Conservation (phyloP, 2,329 filamentous ascomycete genomes). For the Amauroascus verrucosus region DNA sequence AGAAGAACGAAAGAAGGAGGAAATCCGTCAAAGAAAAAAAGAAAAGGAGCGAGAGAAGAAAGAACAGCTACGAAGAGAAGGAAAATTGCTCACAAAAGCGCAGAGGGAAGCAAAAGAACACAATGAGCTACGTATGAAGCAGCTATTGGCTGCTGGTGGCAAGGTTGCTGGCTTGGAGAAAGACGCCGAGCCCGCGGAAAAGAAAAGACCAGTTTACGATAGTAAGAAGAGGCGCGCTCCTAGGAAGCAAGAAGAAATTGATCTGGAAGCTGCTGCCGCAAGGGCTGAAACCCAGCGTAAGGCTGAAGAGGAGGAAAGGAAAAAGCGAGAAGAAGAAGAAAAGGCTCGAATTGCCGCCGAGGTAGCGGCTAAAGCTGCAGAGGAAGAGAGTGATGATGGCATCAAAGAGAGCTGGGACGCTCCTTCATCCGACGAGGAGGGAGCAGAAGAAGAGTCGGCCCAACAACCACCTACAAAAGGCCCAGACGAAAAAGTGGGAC, state of each 20-base stretch:
- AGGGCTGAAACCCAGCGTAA: conserved; percentile 38
- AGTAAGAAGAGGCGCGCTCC: conserved; percentile 62
- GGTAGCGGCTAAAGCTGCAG: conserved; percentile 69
- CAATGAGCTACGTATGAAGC: conserved; percentile 41
- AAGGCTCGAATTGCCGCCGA: conserved; percentile 58
- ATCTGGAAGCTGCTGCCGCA: conserved; percentile 41
- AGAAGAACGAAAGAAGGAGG: conserved; percentile 39
- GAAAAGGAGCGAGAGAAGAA: conserved; percentile 43
- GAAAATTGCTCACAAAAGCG: conserved; percentile 41
- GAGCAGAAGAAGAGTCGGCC: conserved; percentile 54
- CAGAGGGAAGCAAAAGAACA: conserved; percentile 40
- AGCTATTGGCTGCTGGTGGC: conserved; percentile 40
- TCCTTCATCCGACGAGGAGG: conserved; percentile 42
- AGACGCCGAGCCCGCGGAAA: conserved; percentile 44
- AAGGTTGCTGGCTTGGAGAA: conserved; percentile 37
- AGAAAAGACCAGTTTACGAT: conserved; percentile 69
- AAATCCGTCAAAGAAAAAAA: conserved; percentile 38
- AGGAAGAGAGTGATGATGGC: conserved; percentile 62
- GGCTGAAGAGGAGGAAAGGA: conserved; percentile 46
- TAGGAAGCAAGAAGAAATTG: conserved; percentile 47
- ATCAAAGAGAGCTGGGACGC: conserved; percentile 96
- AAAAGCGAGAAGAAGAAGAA: conserved; percentile 61
- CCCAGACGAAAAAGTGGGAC: conserved; percentile 17
- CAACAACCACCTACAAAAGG: conserved; percentile 20
- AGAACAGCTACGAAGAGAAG: conserved; percentile 40